Evolutionary conservation across 768 basidiomycete genomes (phyloP).

Genomic region (Hygrocybe coccinea): DNA sequence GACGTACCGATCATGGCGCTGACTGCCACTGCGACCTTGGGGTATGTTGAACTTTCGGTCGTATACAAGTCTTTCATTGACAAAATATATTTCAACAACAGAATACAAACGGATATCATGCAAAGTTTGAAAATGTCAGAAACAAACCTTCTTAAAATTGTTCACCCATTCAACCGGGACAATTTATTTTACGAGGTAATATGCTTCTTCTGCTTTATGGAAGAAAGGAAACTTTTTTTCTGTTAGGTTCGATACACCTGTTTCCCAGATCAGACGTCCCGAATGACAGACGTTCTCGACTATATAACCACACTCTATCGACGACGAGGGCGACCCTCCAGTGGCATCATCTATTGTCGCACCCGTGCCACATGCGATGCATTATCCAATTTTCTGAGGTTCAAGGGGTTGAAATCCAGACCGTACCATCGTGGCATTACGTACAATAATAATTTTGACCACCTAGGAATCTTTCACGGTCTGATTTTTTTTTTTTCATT

Average conservation of each 20-base stretch:
- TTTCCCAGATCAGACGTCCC: slow-evolving; percentile 43
- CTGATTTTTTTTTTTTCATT: too few species aligned
- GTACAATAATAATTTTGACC: slow-evolving; percentile 33
- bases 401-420: slow-evolving; percentile 59
- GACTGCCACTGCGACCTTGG: slow-evolving; percentile 75
- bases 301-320: slow-evolving; percentile 62
- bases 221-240: neutral
- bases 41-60: slow-evolving; percentile 35
- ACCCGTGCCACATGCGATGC: slow-evolving; percentile 61
- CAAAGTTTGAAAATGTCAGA: slow-evolving; percentile 55
- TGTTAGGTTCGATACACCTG: slow-evolving; percentile 59
- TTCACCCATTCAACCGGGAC: slow-evolving; percentile 75
- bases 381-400: slow-evolving; percentile 56
- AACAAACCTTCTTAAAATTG: slow-evolving; percentile 52
- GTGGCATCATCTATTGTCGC: slow-evolving; percentile 79
- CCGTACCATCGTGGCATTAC: slow-evolving; percentile 73
- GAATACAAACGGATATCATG: slow-evolving; percentile 73
- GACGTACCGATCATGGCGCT: slow-evolving; percentile 82
- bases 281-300: slow-evolving; percentile 61
- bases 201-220: neutral
- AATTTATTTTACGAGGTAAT: slow-evolving; percentile 80
- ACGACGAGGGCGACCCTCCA: slow-evolving; percentile 54
- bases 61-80: neutral
- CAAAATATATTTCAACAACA: slow-evolving; percentile 23
- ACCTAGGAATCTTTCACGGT: neutral